Base-by-base conservation (phyloP, 345 rosid species). In the Hibiscus mutabilis region DNA sequence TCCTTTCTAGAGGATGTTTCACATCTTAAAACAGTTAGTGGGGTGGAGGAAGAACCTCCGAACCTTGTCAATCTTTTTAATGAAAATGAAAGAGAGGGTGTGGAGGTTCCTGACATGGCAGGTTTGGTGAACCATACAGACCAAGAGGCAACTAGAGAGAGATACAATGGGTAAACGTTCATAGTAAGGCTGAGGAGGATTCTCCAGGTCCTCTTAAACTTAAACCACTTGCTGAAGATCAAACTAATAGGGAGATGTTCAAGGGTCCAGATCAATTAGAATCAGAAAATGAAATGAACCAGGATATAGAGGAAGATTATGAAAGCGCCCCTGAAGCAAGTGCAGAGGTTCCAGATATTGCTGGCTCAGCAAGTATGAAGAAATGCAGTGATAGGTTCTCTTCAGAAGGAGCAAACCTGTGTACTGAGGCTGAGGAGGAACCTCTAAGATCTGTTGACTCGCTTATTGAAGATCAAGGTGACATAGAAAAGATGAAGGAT, bases 21-120 rank as follows among this genome's bases (percentile, higher is more conserved):
- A 62, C 19, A 72, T 29, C 46, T 57, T 70, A 71, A 74, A 68
- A 72, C 5, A 40, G 70, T 72, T 69, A 49, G 46, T 25, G 65
- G 66, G 51, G 72, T 49, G 52, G 86, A 78, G 63, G 76, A 61
- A 22, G 82, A 78, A 67, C 81, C 65, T 68, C 67, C 47, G 15
- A 18, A 68, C 14, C 33, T 31, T 70, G 72, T 63, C 37, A 73
- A 70, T 67, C 25, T 74, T 56, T 69, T 68, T 8, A 59, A 60
- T 47, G 52, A 24, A 60, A 64, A 5, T 29, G 73, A 63, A 58
- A 21, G 27, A 21, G 79, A 66, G 55, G 52, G 40, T 25, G 11
- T 58, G 59, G 40, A 72, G 66, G 73, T 40, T 71, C 64, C 66
- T 22, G 44, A 61, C 64, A 71, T 37, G 40, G 40, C 56, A 37